A percentile compares a stretch with the other conserved stretches of the same genome.
phyloP scores from a whole-genome alignment of 768 basidiomycete genomes.

The Strobilomyces dryophilus region DNA sequence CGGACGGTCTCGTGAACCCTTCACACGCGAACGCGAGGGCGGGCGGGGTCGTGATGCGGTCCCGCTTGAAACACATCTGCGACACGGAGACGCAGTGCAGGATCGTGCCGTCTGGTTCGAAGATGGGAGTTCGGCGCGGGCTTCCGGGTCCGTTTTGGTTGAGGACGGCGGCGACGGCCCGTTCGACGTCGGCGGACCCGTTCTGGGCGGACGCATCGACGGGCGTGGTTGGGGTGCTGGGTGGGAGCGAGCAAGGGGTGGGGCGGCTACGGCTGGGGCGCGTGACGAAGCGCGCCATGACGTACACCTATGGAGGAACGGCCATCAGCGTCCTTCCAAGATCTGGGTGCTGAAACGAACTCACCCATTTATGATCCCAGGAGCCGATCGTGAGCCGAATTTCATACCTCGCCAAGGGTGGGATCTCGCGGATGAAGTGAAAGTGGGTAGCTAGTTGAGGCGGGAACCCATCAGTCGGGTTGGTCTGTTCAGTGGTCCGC shows the following conservation, averaged over 20 bases:
- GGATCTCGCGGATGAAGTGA: slow-evolving; percentile 67
- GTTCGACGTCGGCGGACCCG: slow-evolving; percentile 11
- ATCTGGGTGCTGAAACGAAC: slow-evolving; percentile 14
- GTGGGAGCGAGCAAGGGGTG: slow-evolving; percentile 17
- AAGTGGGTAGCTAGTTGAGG: slow-evolving; percentile 53
- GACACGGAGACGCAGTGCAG: slow-evolving; percentile 64
- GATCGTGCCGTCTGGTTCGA: slow-evolving; percentile 45
- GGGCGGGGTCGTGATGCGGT: slow-evolving; percentile 72
- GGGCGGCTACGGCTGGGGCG: slow-evolving; percentile 33
- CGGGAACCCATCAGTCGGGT: not conserved
- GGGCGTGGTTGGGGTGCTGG: slow-evolving; percentile 26
- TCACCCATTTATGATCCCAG: slow-evolving; percentile 82
- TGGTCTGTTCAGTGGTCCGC: too few species aligned
- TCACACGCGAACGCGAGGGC: slow-evolving; percentile 54
- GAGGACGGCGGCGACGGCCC: slow-evolving; percentile 10
- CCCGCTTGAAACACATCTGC: slow-evolving; percentile 64
- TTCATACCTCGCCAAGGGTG: slow-evolving; percentile 58
- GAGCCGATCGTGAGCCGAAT: slow-evolving; percentile 50
- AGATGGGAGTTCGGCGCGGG: slow-evolving; percentile 5
- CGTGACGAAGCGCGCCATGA: slow-evolving; percentile 61
- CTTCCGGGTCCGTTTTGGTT: not conserved
- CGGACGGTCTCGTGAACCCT: slow-evolving; percentile 42
- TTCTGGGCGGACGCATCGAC: not conserved
- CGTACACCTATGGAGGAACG: slow-evolving; percentile 44
- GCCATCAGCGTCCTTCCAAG: too few species aligned